Conservation (phyloP, 2,329 filamentous ascomycete genomes). For the Xylariaceae sp. region DNA sequence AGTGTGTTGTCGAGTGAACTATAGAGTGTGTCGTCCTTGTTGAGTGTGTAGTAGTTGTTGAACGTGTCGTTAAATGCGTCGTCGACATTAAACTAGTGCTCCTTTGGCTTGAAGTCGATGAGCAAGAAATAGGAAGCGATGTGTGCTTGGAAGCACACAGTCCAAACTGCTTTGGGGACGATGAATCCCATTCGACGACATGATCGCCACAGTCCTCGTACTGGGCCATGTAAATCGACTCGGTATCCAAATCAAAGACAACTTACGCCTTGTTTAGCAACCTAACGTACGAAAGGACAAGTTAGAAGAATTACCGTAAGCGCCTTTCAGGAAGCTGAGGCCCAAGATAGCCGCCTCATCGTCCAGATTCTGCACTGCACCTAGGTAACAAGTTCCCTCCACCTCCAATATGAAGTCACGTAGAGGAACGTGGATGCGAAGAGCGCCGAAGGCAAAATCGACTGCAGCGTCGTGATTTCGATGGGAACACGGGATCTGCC, state of each 20-base stretch:
- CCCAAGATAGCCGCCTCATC: conserved; percentile 21
- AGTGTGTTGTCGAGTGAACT: neutral
- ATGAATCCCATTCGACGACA: conserved; percentile 20
- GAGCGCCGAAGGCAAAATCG: conserved; percentile 25
- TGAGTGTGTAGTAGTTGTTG: neutral
- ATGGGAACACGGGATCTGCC: conserved; percentile 25
- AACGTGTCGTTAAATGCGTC: neutral
- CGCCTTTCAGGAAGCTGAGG: conserved; percentile 25
- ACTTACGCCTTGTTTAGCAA: conserved; percentile 19
- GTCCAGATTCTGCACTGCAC: neutral
- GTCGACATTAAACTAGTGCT: conserved; percentile 8
- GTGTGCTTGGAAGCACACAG: conserved; percentile 13
- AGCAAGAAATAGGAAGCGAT: conserved; percentile 16
- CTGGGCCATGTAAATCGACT: conserved; percentile 29
- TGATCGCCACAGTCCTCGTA: conserved; percentile 29
- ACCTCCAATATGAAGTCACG: conserved; percentile 28
- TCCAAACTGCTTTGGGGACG: conserved; percentile 6
- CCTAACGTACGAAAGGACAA: neutral
- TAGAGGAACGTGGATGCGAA: conserved; percentile 25
- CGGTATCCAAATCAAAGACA: conserved; percentile 27
- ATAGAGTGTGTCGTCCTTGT: neutral
- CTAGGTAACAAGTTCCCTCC: conserved; percentile 23
- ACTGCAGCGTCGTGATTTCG: conserved; percentile 24
- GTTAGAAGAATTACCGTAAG: conserved; percentile 24
- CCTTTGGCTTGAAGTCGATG: conserved; percentile 2